phyloP scores from a whole-genome alignment of 2,329 filamentous ascomycete species.

The Beauveria caledonica region DNA sequence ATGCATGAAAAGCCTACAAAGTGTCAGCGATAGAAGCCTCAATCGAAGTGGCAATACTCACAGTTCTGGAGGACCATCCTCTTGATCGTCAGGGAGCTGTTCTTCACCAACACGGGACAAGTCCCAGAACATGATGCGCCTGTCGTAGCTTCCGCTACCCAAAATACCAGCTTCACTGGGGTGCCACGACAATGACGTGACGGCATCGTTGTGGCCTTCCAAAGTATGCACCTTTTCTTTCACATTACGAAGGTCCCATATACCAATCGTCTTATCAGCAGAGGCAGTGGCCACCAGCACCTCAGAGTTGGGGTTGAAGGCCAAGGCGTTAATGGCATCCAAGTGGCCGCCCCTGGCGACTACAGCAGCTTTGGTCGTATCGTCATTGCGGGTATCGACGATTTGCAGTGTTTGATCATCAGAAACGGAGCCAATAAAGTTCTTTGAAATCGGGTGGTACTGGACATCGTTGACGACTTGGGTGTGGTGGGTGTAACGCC shows the following conservation, averaged over 20 bases:
- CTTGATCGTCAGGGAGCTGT: conserved; percentile 87
- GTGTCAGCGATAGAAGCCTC: background rate
- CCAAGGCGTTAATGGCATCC: conserved; percentile 91
- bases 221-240: conserved; percentile 84
- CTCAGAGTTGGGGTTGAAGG: conserved; percentile 90
- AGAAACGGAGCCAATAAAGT: conserved; percentile 85
- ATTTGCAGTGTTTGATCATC: conserved; percentile 92
- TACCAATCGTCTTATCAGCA: conserved; percentile 85
- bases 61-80: conserved; percentile 92
- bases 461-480: conserved; percentile 96
- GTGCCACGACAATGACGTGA: conserved; percentile 92
- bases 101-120: conserved; percentile 86
- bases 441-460: conserved; percentile 78
- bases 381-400: conserved; percentile 68
- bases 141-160: conserved; percentile 86
- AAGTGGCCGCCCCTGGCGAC: conserved; percentile 67
- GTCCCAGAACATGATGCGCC: conserved; percentile 95
- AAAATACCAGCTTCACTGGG: conserved; percentile 82
- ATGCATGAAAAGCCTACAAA: conserved; percentile 82
- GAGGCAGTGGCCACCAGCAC: conserved; percentile 87
- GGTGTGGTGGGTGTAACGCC: conserved; percentile 78
- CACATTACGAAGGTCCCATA: conserved; percentile 92
- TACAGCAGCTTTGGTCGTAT: conserved; percentile 59
- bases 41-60: conserved; percentile 37
- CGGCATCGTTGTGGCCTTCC: conserved; percentile 79